A percentile compares a stretch with the other conserved stretches of the same genome.
Conservation (phyloP, 495 filamentous ascomycete species). For the Bombardia bombarda region DNA sequence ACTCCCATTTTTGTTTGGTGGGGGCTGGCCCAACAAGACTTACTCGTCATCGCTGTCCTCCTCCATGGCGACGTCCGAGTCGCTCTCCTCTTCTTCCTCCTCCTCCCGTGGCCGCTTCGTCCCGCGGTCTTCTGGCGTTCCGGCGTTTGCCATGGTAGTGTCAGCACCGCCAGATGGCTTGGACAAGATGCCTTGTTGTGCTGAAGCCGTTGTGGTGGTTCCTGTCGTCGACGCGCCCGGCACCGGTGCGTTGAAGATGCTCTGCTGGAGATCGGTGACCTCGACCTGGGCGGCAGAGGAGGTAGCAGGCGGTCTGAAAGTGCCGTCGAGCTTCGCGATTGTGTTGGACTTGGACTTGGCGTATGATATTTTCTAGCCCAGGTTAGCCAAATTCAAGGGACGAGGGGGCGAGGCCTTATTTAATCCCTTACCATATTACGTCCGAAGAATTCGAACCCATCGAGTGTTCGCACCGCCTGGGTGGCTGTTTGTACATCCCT, state of each 20-base stretch:
- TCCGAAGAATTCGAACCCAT: slow-evolving; percentile 83
- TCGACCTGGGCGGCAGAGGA: slow-evolving; percentile 45
- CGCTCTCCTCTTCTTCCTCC: slow-evolving; percentile 43
- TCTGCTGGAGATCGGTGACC: slow-evolving; percentile 70
- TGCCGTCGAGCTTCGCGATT: slow-evolving; percentile 84
- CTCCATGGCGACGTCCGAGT: slow-evolving; percentile 67
- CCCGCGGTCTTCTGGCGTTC: slow-evolving; percentile 35
- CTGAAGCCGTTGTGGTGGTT: slow-evolving; percentile 5
- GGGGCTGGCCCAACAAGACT: slow-evolving; percentile 6
- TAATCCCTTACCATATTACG: slow-evolving; percentile 63
- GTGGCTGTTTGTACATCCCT: slow-evolving; percentile 80
- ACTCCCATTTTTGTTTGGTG: background rate
- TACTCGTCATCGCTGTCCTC: slow-evolving; percentile 56
- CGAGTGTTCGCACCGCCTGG: slow-evolving; percentile 78
- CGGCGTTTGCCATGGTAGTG: slow-evolving; percentile 35
- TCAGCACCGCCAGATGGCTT: slow-evolving; percentile 33
- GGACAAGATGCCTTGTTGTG: slow-evolving; percentile 28
- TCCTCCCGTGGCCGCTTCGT: slow-evolving; percentile 65
- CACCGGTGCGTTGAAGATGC: slow-evolving; percentile 66
- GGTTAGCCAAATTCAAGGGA: slow-evolving; percentile 15
- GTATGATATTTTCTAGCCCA: slow-evolving; percentile 72
- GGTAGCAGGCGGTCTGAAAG: slow-evolving; percentile 57
- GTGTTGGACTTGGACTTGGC: slow-evolving; percentile 79
- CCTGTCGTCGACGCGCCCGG: slow-evolving; percentile 39
- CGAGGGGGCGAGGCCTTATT: background rate